phyloP scores from a whole-genome alignment of 225 moss, liverwort and hornwort species.

The Climacium dendroides region DNA sequence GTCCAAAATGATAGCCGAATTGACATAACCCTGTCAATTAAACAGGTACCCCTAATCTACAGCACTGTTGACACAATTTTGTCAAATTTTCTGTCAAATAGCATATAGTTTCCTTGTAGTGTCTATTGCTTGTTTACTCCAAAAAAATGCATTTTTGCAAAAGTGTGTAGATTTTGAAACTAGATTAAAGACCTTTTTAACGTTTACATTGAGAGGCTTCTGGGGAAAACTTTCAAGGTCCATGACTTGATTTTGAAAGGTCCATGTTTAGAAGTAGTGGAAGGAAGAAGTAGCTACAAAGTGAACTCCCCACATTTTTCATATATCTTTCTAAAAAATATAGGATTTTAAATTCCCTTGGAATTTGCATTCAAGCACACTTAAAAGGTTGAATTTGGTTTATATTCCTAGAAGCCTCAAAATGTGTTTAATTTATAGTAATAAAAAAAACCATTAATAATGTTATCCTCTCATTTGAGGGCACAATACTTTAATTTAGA shows the following conservation, averaged over 20 bases:
- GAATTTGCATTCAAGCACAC: not conserved
- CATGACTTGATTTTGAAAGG: not conserved
- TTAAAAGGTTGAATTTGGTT: not conserved
- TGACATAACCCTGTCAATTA: too few species aligned
- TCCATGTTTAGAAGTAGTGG: rapidly evolving
- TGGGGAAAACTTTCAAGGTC: not conserved
- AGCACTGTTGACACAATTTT: too few species aligned
- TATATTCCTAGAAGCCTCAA: rapidly evolving
- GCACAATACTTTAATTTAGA: rapidly evolving
- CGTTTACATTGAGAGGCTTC: not conserved
- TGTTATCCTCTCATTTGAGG: not conserved
- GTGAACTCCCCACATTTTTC: not conserved
- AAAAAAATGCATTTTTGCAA: not conserved
- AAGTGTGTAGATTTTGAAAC: not conserved
- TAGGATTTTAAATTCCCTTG: too few species aligned
- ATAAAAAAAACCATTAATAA: not conserved
- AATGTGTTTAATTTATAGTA: not conserved
- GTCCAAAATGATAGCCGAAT: too few species aligned
- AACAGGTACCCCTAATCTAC: too few species aligned
- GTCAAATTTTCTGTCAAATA: too few species aligned
- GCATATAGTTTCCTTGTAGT: too few species aligned
- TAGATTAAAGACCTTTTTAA: not conserved
- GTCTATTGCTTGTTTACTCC: not conserved
- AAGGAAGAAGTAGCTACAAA: not conserved
- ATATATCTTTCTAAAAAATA: not conserved